Evolutionary conservation across 2,329 filamentous ascomycete species (phyloP).

Genomic region (Talaromyces funiculosus): DNA sequence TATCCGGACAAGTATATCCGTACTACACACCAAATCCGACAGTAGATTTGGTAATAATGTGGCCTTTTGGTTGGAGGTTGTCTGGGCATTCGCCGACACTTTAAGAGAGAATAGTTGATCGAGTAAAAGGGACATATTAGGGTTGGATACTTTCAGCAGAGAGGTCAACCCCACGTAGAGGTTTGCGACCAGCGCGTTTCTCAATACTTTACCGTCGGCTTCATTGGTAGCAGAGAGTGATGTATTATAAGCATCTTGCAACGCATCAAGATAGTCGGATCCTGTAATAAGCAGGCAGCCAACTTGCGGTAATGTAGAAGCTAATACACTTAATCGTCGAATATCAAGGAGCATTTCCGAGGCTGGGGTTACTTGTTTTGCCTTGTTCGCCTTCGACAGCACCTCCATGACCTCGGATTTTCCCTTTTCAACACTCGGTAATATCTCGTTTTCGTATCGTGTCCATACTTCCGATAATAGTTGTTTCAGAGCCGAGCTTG

Average conservation of each 20-base stretch:
- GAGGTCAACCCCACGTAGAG: slow-evolving; percentile 70
- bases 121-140: slow-evolving; percentile 68
- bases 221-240: slow-evolving; percentile 43
- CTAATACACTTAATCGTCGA: slow-evolving; percentile 35
- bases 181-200: slow-evolving; percentile 64
- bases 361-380: slow-evolving; percentile 12
- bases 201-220: slow-evolving; percentile 49
- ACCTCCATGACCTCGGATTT: slow-evolving; percentile 30
- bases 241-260: slow-evolving; percentile 43
- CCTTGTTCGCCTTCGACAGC: slow-evolving; percentile 18
- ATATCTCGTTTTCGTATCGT: slow-evolving; percentile 28
- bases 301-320: slow-evolving; percentile 37
- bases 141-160: slow-evolving; percentile 59
- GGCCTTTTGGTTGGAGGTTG: slow-evolving; percentile 18
- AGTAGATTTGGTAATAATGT: slow-evolving; percentile 57
- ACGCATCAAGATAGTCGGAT: slow-evolving; percentile 77
- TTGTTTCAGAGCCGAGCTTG: slow-evolving; percentile 51
- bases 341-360: slow-evolving; percentile 23
- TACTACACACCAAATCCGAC: slow-evolving; percentile 72
- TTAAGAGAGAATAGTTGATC: slow-evolving; percentile 83
- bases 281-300: slow-evolving; percentile 68
- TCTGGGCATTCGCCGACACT: slow-evolving; percentile 59
- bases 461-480: slow-evolving; percentile 50
- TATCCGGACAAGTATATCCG: slow-evolving; percentile 58
- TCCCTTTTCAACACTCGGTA: slow-evolving; percentile 32